Evolutionary conservation across 1,139 yeast genomes (phyloP).

Genomic region (Nematodospora anomalae): DNA sequence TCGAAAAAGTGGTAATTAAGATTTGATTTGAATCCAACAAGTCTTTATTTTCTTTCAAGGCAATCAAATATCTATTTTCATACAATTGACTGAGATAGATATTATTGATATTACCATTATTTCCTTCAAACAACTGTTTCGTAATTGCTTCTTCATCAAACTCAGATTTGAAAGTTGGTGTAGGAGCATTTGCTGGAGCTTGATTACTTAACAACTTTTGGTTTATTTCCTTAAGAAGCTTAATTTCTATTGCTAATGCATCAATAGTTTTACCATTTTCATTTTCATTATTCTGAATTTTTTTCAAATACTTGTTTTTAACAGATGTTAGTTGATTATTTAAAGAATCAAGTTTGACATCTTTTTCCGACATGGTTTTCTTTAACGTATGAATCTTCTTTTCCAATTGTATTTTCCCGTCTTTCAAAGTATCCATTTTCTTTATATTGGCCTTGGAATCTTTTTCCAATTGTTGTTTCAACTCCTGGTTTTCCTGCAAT

Average conservation of each 20-base stretch:
- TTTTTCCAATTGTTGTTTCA: not conserved
- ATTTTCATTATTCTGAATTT: constrained; percentile 7
- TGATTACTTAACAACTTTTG: constrained; percentile 6
- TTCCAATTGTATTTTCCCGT: constrained; percentile 6
- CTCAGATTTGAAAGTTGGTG: constrained; percentile 1
- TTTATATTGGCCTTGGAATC: not conserved
- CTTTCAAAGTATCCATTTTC: constrained; percentile 1
- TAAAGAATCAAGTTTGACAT: constrained; percentile 6
- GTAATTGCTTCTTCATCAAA: not conserved
- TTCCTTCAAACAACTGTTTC: constrained; percentile 1
- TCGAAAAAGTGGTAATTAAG: constrained; percentile 2
- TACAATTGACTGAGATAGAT: constrained; percentile 9
- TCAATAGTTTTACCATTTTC: constrained; percentile 9
- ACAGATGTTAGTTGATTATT: constrained; percentile 8
- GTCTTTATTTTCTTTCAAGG: constrained; percentile 8
- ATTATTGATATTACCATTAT: not conserved
- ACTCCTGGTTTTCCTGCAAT: not conserved
- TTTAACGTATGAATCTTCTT: constrained; percentile 6
- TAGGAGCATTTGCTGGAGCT: constrained; percentile 1
- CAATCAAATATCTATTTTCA: constrained; percentile 10
- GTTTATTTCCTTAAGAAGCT: constrained; percentile 9
- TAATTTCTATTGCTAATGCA: constrained; percentile 8
- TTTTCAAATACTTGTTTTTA: constrained; percentile 9
- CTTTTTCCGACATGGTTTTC: constrained; percentile 7
- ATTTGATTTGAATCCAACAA: constrained; percentile 11